A percentile compares a stretch with the other conserved stretches of the same genome.
These are phyloP conservation scores for Mycena filopes DNA, from an alignment of 768 basidiomycete species.

Conservation along the genomic window DNA sequence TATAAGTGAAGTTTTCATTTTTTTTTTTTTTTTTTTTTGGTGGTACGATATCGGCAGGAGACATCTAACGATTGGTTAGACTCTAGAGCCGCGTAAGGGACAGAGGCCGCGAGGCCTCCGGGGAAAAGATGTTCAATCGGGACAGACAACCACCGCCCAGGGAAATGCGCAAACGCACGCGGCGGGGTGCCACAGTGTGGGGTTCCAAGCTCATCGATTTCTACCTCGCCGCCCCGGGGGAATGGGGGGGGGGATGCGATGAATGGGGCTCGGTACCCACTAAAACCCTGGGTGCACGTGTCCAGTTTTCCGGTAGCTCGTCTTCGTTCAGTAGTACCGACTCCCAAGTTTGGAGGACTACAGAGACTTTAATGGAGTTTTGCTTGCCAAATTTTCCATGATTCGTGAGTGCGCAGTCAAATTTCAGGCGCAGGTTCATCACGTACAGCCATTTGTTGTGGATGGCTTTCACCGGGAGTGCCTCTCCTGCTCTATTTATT, in stretches of 20 bases:
- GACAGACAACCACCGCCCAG: no score
- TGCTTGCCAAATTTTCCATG: neutral
- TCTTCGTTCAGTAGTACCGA: neutral
- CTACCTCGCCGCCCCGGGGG: no score
- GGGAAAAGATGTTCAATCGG: no score
- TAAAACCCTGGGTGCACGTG: neutral
- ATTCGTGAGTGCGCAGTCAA: neutral
- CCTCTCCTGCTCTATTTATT: neutral
- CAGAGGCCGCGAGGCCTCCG: no score
- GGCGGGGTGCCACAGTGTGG: no score
- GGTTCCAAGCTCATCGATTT: no score
- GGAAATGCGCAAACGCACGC: no score
- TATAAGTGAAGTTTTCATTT: no score
- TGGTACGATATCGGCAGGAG: no score
- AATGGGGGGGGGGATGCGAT: neutral
- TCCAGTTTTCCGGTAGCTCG: neutral
- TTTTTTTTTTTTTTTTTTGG: no score
- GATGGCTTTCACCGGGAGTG: neutral
- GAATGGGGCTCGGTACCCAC: neutral
- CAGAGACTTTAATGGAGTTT: neutral
- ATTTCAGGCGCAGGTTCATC: neutral
- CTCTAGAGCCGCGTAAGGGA: no score
- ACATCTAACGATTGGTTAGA: no score
- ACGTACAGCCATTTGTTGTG: neutral
- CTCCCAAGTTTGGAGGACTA: conserved; percentile 1